A percentile compares a stretch with the other conserved stretches of the same genome.
Conservation (phyloP, 2,329 filamentous ascomycete species). For the Ophiosphaerella korrae region DNA sequence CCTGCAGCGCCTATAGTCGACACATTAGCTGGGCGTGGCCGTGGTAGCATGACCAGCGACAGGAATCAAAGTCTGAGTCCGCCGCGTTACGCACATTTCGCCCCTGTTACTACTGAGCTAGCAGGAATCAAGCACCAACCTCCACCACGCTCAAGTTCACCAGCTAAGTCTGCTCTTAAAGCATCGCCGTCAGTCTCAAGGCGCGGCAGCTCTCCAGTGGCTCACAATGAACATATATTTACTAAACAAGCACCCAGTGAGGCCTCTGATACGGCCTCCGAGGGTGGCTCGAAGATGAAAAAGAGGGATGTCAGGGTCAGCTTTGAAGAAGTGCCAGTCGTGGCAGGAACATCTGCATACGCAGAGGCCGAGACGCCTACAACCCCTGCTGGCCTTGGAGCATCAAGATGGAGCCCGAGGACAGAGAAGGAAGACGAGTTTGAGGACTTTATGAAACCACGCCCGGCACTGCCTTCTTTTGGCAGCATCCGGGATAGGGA, state of each 20-base stretch:
- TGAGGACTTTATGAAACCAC: constrained; percentile 71
- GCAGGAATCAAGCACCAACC: constrained; percentile 68
- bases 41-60: constrained; percentile 26
- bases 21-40: constrained; percentile 10
- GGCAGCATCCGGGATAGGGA: constrained; percentile 73
- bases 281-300: constrained; percentile 42
- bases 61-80: constrained; percentile 60
- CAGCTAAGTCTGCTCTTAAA: constrained; percentile 78
- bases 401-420: constrained; percentile 52
- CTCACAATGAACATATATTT: constrained; percentile 56
- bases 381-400: constrained; percentile 27
- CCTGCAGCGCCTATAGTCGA: constrained; percentile 12
- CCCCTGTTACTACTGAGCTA: constrained; percentile 58
- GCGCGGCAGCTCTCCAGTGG: constrained; percentile 52
- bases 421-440: constrained; percentile 64
- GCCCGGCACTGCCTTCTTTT: constrained; percentile 74
- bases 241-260: constrained; percentile 57
- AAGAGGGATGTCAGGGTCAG: constrained; percentile 74
- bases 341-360: constrained; percentile 55
- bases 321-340: constrained; percentile 72
- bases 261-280: constrained; percentile 61
- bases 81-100: constrained; percentile 71
- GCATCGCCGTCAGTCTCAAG: constrained; percentile 61
- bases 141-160: constrained; percentile 72
- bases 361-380: constrained; percentile 23